phyloP scores from a whole-genome alignment of 2,329 filamentous ascomycete genomes.

The Macroventuria anomochaeta region DNA sequence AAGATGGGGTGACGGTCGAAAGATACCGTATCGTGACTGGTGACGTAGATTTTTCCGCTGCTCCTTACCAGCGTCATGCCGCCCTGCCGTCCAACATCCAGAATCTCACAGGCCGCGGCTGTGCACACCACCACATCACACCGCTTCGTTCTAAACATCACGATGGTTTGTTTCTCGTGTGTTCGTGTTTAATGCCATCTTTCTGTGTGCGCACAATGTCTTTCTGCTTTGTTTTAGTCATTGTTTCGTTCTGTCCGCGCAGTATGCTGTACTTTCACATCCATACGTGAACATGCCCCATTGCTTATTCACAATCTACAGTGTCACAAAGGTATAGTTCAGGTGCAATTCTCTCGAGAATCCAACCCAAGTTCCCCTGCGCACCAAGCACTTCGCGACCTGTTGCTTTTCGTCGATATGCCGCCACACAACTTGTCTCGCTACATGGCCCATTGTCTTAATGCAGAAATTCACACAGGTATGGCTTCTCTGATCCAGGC shows the following conservation, averaged over 20 bases:
- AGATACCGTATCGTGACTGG: slow-evolving; percentile 6
- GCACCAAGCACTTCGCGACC: neutral
- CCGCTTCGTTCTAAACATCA: neutral
- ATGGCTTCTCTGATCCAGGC: neutral
- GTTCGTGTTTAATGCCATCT: neutral
- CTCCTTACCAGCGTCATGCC: slow-evolving; percentile 11
- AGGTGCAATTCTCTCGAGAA: neutral
- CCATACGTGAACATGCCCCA: neutral
- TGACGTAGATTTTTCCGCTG: slow-evolving; percentile 8
- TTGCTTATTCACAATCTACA: neutral
- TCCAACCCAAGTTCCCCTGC: neutral
- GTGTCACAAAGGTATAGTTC: neutral
- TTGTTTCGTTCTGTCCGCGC: neutral
- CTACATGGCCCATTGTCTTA: neutral
- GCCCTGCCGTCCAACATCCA: slow-evolving; percentile 1
- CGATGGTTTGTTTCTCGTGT: neutral
- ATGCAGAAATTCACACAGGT: neutral
- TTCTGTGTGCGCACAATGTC: neutral
- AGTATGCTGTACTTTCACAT: neutral
- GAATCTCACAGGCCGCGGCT: neutral
- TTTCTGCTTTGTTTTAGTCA: no score
- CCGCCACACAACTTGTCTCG: neutral
- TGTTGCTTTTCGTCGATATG: neutral
- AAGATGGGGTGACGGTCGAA: slow-evolving; percentile 13
- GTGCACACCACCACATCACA: neutral